Conservation (phyloP, 2,329 filamentous ascomycete species). For the Tolypocladium endophyticum region DNA sequence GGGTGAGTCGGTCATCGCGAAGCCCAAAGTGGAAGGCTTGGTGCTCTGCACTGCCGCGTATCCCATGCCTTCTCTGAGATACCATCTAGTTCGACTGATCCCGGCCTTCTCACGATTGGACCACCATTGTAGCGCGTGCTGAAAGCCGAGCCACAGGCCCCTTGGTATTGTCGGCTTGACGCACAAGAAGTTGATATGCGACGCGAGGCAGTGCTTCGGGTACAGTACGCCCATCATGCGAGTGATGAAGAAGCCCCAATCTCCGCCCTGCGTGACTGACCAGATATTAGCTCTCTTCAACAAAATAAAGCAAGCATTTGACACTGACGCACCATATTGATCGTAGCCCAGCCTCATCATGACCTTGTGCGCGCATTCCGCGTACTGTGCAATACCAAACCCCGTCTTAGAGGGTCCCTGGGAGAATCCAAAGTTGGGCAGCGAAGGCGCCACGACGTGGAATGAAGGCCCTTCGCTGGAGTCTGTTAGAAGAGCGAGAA, state of each 20-base stretch:
- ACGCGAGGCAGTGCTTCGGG: constrained; percentile 38
- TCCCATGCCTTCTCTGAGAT: constrained; percentile 37
- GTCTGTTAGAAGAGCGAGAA: constrained; percentile 38
- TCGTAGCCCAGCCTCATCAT: constrained; percentile 56
- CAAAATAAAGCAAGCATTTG: not conserved
- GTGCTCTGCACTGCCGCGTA: constrained; percentile 36
- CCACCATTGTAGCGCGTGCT: not conserved
- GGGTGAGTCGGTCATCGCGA: constrained; percentile 58
- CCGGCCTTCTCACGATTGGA: not conserved
- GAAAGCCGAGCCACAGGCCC: not conserved
- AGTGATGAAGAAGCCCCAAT: constrained; percentile 61
- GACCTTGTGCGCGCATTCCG: constrained; percentile 52
- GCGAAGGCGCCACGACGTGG: constrained; percentile 45
- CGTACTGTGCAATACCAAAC: constrained; percentile 22
- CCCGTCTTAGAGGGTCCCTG: constrained; percentile 16
- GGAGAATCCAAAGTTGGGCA: constrained; percentile 40
- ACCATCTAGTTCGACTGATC: constrained; percentile 45
- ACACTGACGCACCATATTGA: constrained; percentile 15
- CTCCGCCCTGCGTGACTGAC: constrained; percentile 50
- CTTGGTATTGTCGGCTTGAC: not conserved
- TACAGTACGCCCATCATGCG: constrained; percentile 50
- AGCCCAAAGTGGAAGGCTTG: constrained; percentile 63
- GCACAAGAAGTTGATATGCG: constrained; percentile 34
- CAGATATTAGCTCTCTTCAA: not conserved
- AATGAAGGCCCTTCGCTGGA: constrained; percentile 30